phyloP scores from a whole-genome alignment of 1,284 basidiomycete species.

The Paramarasmius palmivorus region DNA sequence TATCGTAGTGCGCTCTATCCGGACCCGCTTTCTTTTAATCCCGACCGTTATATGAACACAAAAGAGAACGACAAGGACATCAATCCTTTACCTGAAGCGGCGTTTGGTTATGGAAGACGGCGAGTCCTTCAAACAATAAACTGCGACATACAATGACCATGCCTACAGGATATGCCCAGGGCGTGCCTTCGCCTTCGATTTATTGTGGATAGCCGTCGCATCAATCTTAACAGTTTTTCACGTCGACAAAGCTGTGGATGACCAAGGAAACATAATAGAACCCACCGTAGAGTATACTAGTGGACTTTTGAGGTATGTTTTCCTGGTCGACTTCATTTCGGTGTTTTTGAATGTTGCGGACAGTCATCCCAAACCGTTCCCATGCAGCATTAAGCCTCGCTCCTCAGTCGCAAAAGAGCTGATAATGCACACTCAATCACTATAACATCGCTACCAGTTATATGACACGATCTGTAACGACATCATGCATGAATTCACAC shows the following conservation, averaged over 20 bases:
- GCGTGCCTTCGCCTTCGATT: conserved; percentile 44
- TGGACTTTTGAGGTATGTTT: conserved; percentile 40
- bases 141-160: background rate
- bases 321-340: background rate
- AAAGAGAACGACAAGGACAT: conserved; percentile 22
- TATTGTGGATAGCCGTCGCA: conserved; percentile 48
- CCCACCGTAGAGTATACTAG: conserved; percentile 42
- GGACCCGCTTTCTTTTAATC: conserved; percentile 33
- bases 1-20: conserved; percentile 27
- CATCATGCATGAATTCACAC: too few species aligned
- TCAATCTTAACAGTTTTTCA: conserved; percentile 43
- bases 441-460: background rate
- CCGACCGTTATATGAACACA: conserved; percentile 29
- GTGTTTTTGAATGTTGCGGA: background rate
- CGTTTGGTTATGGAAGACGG: conserved; percentile 46
- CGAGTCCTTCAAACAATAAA: conserved; percentile 18
- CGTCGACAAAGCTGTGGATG: conserved; percentile 39
- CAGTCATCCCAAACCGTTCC: conserved; percentile 41
- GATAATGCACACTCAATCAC: conserved; percentile 28
- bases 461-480: background rate
- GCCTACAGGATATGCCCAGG: conserved; percentile 47
- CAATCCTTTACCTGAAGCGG: conserved; percentile 31
- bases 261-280: conserved; percentile 40
- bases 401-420: conserved; percentile 30
- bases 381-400: conserved; percentile 41